Conservation (phyloP, 768 basidiomycete genomes). For the Neoboletus subvelutipes region DNA sequence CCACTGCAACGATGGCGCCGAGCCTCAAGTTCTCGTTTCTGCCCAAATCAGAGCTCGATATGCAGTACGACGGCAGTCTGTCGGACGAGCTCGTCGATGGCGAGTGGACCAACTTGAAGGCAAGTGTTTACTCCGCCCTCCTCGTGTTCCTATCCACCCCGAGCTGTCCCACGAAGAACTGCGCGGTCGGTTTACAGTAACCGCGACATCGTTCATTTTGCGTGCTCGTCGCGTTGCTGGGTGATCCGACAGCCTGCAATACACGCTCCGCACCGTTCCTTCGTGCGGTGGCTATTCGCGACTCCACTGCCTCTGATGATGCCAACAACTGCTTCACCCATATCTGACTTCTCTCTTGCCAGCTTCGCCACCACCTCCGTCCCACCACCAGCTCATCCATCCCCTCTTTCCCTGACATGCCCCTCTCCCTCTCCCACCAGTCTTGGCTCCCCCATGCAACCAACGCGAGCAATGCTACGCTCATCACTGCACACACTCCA, state of each 20-base stretch:
- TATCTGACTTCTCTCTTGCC: slow-evolving; percentile 8
- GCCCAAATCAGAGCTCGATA: background rate
- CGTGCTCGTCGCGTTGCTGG: background rate
- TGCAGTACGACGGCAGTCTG: background rate
- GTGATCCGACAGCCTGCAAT: slow-evolving; percentile 7
- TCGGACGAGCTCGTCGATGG: slow-evolving; percentile 14
- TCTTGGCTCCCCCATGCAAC: slow-evolving; percentile 18
- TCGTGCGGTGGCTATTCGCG: slow-evolving; percentile 16
- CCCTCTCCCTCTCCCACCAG: slow-evolving; percentile 15
- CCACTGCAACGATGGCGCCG: background rate
- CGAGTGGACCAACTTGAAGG: slow-evolving; percentile 25
- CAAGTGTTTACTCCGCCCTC: slow-evolving; percentile 1
- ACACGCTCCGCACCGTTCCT: background rate
- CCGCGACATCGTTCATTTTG: slow-evolving; percentile 1
- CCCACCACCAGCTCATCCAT: background rate
- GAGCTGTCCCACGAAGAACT: slow-evolving; percentile 13
- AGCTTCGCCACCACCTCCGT: slow-evolving; percentile 11
- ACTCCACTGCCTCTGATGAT: slow-evolving; percentile 24
- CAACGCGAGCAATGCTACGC: background rate
- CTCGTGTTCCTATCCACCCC: background rate
- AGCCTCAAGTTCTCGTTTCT: slow-evolving; percentile 1
- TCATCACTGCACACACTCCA: background rate
- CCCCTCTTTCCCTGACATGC: slow-evolving; percentile 13
- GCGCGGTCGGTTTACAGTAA: background rate
- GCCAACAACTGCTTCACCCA: background rate